Base-by-base conservation (phyloP, 805 yeast genomes). In the Wickerhamomyces canadensis region DNA sequence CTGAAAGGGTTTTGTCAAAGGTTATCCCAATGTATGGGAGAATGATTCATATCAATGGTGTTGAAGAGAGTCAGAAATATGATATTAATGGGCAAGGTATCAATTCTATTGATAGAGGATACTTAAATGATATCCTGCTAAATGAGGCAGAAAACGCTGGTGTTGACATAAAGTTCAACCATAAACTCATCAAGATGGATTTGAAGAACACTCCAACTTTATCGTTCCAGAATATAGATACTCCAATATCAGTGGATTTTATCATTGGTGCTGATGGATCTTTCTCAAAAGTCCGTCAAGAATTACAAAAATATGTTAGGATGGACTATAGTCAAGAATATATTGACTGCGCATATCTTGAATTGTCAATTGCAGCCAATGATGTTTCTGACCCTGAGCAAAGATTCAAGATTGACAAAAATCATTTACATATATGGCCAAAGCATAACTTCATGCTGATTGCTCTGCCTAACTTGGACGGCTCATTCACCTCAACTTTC, bases 341-440 rank as follows among this genome's bases (percentile, higher is more conserved):
- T 55, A 81, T 89, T 43, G 93, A 85, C 53, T 80, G 82, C 68
- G 80, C 84, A 49, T 89, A 89, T 54, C 55, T 89, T 47, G 97
- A 89, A 57, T 66, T 89, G 35, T 74, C 73, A 45, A 82, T 89
- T 31, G 88, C 94, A 9, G 72, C 86, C 0, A 17, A 27, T 28
- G 32, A 34, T 5, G 65, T 67, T 4, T 53, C 60, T 3, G 40
- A 45, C 19, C 51, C 49, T 5, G 48, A 48, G 4, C 52, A 44
- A n/a, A 52, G 64, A 17, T 84, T 78, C 41, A 37, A 38, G 29
- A 31, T 51, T 50, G 61, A 65, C 14, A 80, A 88, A 7, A 78
- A 85, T 60, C 87, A 85, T 55, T 68, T 89, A 35, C 97, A 89
- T 52, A 85, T 89, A 32, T 89, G 97, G 97, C 97, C 97, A 4